A percentile compares a stretch with the other conserved stretches of the same genome.
These are phyloP conservation scores for Eutrema yunnanense DNA, from an alignment of 345 rosid genomes.

Conservation along the genomic window DNA sequence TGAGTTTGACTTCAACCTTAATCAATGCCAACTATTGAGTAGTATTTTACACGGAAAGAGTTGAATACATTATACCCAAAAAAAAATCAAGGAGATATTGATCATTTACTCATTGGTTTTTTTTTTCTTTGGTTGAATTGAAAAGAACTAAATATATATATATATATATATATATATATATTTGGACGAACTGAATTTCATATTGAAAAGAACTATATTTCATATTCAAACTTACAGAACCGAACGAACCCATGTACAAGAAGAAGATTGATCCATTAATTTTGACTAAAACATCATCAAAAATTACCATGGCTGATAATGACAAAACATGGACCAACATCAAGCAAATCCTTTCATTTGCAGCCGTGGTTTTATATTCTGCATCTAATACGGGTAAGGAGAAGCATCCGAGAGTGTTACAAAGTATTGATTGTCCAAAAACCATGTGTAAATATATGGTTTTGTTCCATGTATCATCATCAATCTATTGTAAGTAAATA, in stretches of 20 bases:
- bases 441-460: neutral
- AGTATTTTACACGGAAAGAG: neutral
- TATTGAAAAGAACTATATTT: too few relatives aligned
- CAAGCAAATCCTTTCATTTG: neutral
- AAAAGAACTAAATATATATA: too few relatives aligned
- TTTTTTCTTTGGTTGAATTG: too few relatives aligned
- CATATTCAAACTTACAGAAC: too few relatives aligned
- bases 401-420: neutral
- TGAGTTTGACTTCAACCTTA: neutral
- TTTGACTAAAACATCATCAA: neutral
- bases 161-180: too few relatives aligned
- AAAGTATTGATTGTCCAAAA: neutral
- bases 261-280: neutral
- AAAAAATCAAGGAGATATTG: too few relatives aligned
- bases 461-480: neutral
- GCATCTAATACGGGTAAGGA: neutral
- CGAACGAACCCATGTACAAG: neutral
- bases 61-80: neutral
- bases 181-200: too few relatives aligned
- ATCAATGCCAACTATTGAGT: neutral
- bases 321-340: neutral
- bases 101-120: too few relatives aligned
- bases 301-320: neutral
- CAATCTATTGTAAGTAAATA: neutral
- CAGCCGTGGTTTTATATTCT: constrained; percentile 17